A percentile compares a stretch with the other conserved stretches of the same genome.
These are phyloP conservation scores for Geranium rotundifolium DNA, from an alignment of 345 rosid species.

Conservation along the genomic window DNA sequence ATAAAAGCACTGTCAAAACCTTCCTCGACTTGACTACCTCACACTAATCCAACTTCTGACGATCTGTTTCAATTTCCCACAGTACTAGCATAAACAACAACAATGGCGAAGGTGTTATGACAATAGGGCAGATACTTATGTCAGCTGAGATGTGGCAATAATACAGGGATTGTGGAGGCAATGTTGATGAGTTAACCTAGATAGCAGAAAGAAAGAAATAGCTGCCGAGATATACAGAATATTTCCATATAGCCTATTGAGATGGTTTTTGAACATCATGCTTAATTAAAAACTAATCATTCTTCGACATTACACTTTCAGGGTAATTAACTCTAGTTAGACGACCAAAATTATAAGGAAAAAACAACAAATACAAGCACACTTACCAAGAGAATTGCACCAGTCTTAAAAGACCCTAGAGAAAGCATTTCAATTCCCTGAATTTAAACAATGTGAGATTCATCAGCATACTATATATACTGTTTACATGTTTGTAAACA, in stretches of 20 bases:
- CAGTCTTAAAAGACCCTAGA: slow-evolving; percentile 81
- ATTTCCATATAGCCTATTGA: background rate
- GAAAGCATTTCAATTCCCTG: slow-evolving; percentile 96
- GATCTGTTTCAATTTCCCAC: no score
- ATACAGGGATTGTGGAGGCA: no score
- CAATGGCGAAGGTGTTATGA: no score
- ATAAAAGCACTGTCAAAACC: no score
- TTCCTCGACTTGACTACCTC: no score
- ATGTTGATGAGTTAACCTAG: no score
- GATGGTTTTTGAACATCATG: background rate
- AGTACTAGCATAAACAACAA: no score
- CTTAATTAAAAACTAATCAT: background rate
- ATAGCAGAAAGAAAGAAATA: background rate
- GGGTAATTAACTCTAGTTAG: no score
- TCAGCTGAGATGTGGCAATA: no score
- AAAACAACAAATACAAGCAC: background rate
- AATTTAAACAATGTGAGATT: slow-evolving; percentile 5
- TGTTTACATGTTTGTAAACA: background rate
- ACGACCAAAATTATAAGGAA: background rate
- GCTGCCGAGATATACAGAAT: background rate
- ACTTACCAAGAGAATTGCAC: slow-evolving; percentile 80
- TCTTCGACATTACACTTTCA: no score
- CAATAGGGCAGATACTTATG: no score
- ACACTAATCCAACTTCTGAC: no score
- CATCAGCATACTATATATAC: background rate